These are phyloP conservation scores for Candida suzukii DNA, from an alignment of 805 yeast genomes.

Conservation along the genomic window DNA sequence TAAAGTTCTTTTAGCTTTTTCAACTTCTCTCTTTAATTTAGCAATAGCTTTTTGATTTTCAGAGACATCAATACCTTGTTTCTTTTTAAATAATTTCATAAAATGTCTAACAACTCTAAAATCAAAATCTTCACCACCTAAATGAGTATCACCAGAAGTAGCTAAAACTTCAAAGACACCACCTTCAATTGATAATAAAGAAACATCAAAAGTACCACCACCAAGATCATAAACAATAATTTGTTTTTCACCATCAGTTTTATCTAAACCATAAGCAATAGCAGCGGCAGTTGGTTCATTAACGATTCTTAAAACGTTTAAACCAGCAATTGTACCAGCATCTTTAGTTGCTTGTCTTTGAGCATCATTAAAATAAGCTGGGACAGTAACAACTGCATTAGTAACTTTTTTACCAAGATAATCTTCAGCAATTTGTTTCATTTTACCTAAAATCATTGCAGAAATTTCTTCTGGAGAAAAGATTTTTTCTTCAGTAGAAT, in stretches of 20 bases:
- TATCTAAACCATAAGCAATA: slow-evolving; percentile 90
- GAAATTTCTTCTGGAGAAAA: slow-evolving; percentile 95
- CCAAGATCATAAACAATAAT: slow-evolving; percentile 91
- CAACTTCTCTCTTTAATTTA: slow-evolving; percentile 94
- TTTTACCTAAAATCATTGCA: slow-evolving; percentile 84
- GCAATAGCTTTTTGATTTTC: slow-evolving; percentile 81
- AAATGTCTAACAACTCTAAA: slow-evolving; percentile 83
- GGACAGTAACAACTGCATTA: slow-evolving; percentile 89
- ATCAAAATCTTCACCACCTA: slow-evolving; percentile 97
- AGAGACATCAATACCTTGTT: slow-evolving; percentile 78
- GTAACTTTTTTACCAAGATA: slow-evolving; percentile 79
- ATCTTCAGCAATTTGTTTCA: slow-evolving; percentile 90
- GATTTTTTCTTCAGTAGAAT: slow-evolving; percentile 69
- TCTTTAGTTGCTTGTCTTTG: slow-evolving; percentile 94
- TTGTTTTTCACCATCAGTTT: slow-evolving; percentile 76
- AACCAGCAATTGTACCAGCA: slow-evolving; percentile 88
- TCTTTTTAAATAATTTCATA: slow-evolving; percentile 84
- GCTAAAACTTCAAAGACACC: slow-evolving; percentile 92
- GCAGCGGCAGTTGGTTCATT: slow-evolving; percentile 98
- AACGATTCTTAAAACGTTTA: slow-evolving; percentile 81
- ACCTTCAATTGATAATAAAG: slow-evolving; percentile 77
- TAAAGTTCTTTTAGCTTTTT: slow-evolving; percentile 94
- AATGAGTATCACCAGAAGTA: slow-evolving; percentile 93
- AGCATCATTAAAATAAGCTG: slow-evolving; percentile 90
- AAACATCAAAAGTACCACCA: slow-evolving; percentile 97